These are phyloP conservation scores for Dorcoceras hygrometricum DNA, from an alignment of 257 asterid genomes.

Conservation along the genomic window DNA sequence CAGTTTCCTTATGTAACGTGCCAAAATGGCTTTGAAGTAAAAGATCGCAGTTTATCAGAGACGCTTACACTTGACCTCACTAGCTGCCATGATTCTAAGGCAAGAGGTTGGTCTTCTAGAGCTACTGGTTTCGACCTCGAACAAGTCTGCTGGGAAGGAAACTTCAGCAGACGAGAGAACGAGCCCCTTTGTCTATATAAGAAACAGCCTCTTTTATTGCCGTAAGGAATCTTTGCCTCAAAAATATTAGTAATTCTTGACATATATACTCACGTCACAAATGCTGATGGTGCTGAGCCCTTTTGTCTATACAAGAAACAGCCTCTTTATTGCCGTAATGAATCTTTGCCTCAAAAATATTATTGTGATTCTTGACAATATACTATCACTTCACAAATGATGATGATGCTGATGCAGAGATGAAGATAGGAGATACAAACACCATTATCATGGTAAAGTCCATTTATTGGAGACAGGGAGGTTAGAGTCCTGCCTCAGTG, in stretches of 20 bases:
- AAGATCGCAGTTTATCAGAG: conserved; percentile 15
- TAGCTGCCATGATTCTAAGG: conserved; percentile 56
- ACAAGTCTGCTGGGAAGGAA: conserved; percentile 73
- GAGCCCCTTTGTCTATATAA: conserved; percentile 71
- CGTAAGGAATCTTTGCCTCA: conserved; percentile 35
- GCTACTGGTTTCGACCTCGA: conserved; percentile 44
- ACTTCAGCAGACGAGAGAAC: conserved; percentile 27
- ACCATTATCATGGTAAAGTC: conserved; percentile 35
- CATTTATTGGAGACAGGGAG: conserved; percentile 50
- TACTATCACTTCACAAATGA: background rate
- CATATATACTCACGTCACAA: no score
- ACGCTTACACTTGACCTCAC: conserved; percentile 46
- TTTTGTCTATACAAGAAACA: conserved; percentile 72
- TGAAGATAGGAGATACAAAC: conserved; percentile 31
- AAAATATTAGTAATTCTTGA: background rate
- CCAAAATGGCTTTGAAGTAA: conserved; percentile 12
- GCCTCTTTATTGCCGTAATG: conserved; percentile 47
- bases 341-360: background rate
- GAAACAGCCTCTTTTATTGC: conserved; percentile 37
- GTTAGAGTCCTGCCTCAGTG: conserved; percentile 59
- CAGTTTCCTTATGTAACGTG: conserved; percentile 66
- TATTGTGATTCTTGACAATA: background rate
- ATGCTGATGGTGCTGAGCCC: no score
- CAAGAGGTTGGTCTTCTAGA: conserved; percentile 64
- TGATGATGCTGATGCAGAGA: conserved; percentile 45